Base-by-base conservation (phyloP, 768 basidiomycete genomes). In the Tricholomella constricta region DNA sequence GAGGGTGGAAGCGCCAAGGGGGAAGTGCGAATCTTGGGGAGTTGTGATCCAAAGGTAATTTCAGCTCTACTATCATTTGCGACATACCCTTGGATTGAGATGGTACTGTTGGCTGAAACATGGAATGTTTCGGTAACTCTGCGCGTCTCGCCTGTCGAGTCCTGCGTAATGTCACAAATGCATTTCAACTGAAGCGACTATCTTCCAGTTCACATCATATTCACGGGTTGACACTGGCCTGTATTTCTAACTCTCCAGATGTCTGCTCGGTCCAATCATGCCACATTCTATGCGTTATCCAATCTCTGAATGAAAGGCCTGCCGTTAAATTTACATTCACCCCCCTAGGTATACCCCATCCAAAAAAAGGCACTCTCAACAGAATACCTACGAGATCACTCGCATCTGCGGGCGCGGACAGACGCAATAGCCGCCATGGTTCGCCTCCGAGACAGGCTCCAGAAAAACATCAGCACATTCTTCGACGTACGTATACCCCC, bases 331-430 rank as follows among this genome's bases (percentile, higher is more conserved):
- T 29, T 20, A 41, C 5, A 4, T 25, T 4, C 10, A 37, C 37
- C 32, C 53, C 42, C 55, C 17, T 49, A 94, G 94, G 72, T 71
- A 41, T 98, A 96, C 69, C 94, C 94, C 0, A 93, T 97, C 46
- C 95, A 95, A 69, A 98, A 97, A 67, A 86, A 98, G 69, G 69
- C 84, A 25, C 78, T 93, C 10, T 83, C 90, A 2, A 69, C 79
- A 2, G 88, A 94, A 55, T 88, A 91, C 62, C 78, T 97, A 26
- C 82, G 96, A 7, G 89, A 94, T 53, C 79, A 95, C 63, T 83
- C 84, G 4, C 94, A 98, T 73, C 69, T 99, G n/a, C 86, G 97
- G 9, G 79, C 89, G 6, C 82, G 96, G 11, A 94, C 91, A 8
- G 77, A 83, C 26, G 73, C 76, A 0, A 83, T 84, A 23, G 86